Percentiles rank a stretch among this genome's conserved stretches.
Evolutionary conservation across 2,329 filamentous ascomycete genomes (phyloP).

Genomic region (Aureobasidium mangrovei): DNA sequence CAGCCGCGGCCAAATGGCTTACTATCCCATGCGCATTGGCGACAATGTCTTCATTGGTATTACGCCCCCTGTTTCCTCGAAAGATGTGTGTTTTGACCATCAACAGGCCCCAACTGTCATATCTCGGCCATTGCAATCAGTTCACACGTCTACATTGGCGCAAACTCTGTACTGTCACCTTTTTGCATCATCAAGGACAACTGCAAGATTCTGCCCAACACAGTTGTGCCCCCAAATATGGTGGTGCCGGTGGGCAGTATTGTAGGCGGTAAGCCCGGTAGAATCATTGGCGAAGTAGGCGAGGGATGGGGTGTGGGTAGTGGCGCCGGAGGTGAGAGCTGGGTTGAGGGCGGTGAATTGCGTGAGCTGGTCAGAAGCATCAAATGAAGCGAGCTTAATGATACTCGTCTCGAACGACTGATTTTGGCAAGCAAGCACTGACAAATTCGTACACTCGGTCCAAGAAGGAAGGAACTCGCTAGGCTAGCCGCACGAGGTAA

Average conservation of each 20-base stretch:
- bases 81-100: background rate
- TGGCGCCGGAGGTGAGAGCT: slow-evolving; percentile 36
- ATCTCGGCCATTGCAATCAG: slow-evolving; percentile 78
- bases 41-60: slow-evolving; percentile 86
- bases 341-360: slow-evolving; percentile 43
- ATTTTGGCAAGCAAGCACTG: too few relatives aligned
- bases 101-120: slow-evolving; percentile 45
- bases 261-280: slow-evolving; percentile 73
- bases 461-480: too few relatives aligned
- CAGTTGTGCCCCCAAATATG: slow-evolving; percentile 78
- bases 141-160: slow-evolving; percentile 78
- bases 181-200: slow-evolving; percentile 93
- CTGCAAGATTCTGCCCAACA: slow-evolving; percentile 74
- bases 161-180: slow-evolving; percentile 66
- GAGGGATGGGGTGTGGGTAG: slow-evolving; percentile 49
- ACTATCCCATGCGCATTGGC: slow-evolving; percentile 84
- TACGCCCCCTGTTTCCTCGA: background rate
- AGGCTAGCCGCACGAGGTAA: too few relatives aligned
- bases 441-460: too few relatives aligned
- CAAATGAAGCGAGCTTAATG: slow-evolving; percentile 21
- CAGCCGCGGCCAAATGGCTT: slow-evolving; percentile 65
- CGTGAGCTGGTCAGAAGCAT: slow-evolving; percentile 41
- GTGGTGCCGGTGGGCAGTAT: slow-evolving; percentile 88
- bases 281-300: slow-evolving; percentile 71
- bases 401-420: too few relatives aligned